These are phyloP conservation scores for Metschnikowia lachancei DNA, from an alignment of 805 yeast genomes.

Conservation along the genomic window DNA sequence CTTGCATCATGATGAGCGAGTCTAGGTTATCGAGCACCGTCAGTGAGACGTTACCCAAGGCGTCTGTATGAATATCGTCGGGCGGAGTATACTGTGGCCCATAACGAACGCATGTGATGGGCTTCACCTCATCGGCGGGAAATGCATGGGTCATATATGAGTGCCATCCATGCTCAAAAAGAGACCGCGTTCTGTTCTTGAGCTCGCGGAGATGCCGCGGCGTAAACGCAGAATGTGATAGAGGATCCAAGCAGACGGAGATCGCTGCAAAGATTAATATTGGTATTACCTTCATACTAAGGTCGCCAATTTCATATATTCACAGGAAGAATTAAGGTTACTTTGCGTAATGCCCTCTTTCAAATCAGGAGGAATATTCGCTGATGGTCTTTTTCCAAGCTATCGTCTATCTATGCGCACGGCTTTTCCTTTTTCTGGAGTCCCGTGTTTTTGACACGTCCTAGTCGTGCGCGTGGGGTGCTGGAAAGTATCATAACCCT, in stretches of 20 bases:
- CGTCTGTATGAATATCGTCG: conserved; percentile 69
- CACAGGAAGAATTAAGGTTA: too few relatives aligned
- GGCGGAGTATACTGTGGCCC: conserved; percentile 59
- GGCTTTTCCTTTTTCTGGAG: too few relatives aligned
- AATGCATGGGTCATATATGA: conserved; percentile 67
- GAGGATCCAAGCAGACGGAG: conserved; percentile 3
- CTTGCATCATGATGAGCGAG: conserved; percentile 70
- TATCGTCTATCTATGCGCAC: too few relatives aligned
- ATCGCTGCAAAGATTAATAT: conserved; percentile 1
- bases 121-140: conserved; percentile 80
- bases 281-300: neutral
- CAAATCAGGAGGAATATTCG: too few relatives aligned
- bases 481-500: too few relatives aligned
- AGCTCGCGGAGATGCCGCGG: conserved; percentile 35
- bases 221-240: conserved; percentile 32
- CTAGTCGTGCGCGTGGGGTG: too few relatives aligned
- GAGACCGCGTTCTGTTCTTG: conserved; percentile 45
- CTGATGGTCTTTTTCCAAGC: too few relatives aligned
- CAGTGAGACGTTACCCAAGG: conserved; percentile 76
- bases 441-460: too few relatives aligned
- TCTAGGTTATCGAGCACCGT: conserved; percentile 80
- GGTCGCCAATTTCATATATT: neutral
- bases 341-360: too few relatives aligned
- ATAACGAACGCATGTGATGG: conserved; percentile 66
- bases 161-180: conserved; percentile 75